Percentiles rank a stretch among this genome's conserved stretches.
phyloP scores from a whole-genome alignment of 345 rosid genomes.

The Citrus maxima region DNA sequence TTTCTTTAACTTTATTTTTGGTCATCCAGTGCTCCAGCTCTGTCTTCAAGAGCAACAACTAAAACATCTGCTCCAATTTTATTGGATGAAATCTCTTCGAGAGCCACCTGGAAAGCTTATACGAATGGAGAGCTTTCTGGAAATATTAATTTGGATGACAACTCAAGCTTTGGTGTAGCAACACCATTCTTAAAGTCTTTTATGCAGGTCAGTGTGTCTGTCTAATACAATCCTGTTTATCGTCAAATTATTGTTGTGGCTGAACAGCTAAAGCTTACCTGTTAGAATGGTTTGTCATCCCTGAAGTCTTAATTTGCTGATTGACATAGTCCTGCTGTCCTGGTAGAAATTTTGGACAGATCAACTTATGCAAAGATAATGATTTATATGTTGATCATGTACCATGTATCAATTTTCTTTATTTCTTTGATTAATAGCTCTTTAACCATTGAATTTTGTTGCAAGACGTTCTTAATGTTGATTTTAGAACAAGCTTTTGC shows the following conservation, averaged over 20 bases:
- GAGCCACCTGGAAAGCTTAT: slow-evolving; percentile 65
- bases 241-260: background rate
- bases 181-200: slow-evolving; percentile 87
- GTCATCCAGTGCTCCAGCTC: slow-evolving; percentile 68
- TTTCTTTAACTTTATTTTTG: background rate
- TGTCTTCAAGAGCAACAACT: slow-evolving; percentile 68
- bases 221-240: background rate
- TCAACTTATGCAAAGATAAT: background rate
- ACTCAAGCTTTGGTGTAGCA: slow-evolving; percentile 72
- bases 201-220: slow-evolving; percentile 62
- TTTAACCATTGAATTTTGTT: background rate
- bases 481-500: background rate
- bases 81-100: slow-evolving; percentile 49
- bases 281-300: background rate
- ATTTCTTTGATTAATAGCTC: background rate
- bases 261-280: background rate
- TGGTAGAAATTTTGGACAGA: background rate
- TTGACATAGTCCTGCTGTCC: background rate
- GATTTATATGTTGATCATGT: background rate
- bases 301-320: background rate
- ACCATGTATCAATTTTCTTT: background rate
- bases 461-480: background rate
- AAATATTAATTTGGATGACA: slow-evolving; percentile 61
- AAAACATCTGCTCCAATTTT: slow-evolving; percentile 51
- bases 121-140: slow-evolving; percentile 65